Conservation (phyloP, 1,284 basidiomycete species). For the Ustilago vetiveriae region DNA sequence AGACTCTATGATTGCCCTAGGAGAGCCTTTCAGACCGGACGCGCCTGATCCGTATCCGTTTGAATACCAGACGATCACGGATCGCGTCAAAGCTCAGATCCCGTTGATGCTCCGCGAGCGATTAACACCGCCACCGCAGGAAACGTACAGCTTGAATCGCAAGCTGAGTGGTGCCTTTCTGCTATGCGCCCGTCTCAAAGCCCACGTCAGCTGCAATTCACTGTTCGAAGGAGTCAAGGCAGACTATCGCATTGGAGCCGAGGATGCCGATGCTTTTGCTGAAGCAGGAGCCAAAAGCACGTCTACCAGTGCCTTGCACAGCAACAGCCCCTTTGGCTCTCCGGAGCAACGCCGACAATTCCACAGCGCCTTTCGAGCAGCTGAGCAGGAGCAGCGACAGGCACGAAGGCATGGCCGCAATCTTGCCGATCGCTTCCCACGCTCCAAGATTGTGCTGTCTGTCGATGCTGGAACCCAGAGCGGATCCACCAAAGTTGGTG, state of each 20-base stretch:
- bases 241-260: constrained; percentile 26
- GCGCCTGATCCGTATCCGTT: constrained; percentile 77
- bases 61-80: constrained; percentile 75
- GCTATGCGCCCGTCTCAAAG: constrained; percentile 83
- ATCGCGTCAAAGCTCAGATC: constrained; percentile 80
- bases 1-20: constrained; percentile 79
- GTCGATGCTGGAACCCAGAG: not conserved
- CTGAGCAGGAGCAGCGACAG: not conserved
- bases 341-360: constrained; percentile 32
- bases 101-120: constrained; percentile 90
- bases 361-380: constrained; percentile 19
- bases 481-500: constrained; percentile 13
- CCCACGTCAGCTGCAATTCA: constrained; percentile 77
- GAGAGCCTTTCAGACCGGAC: constrained; percentile 77
- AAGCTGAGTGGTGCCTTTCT: constrained; percentile 95
- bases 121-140: constrained; percentile 88
- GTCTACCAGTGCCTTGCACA: not conserved
- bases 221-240: constrained; percentile 67
- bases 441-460: constrained; percentile 28
- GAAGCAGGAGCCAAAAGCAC: not conserved
- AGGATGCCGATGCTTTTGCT: not conserved
- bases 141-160: constrained; percentile 94
- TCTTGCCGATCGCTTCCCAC: constrained; percentile 31
- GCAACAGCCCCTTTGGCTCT: constrained; percentile 12
- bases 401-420: constrained; percentile 33